phyloP scores from a whole-genome alignment of 805 yeast species.

The Torulaspora microellipsoides region DNA sequence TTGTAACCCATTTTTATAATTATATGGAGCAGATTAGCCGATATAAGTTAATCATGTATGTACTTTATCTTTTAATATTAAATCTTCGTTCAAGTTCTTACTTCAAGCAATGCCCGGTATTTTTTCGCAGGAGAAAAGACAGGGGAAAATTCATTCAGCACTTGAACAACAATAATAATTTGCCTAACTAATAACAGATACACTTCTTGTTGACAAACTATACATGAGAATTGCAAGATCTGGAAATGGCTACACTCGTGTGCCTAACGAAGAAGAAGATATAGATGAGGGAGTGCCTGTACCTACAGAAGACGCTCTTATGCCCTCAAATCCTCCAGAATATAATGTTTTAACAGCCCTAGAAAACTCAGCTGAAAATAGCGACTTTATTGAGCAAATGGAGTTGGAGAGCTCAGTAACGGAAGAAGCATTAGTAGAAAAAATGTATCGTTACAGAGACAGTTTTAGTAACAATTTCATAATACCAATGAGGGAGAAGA shows the following conservation, averaged over 20 bases:
- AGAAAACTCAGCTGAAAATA: constrained; percentile 9
- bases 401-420: constrained; percentile 10
- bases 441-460: constrained; percentile 17
- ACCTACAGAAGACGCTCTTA: constrained; percentile 4
- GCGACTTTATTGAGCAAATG: constrained; percentile 23
- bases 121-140: too few species aligned
- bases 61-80: too few species aligned
- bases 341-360: constrained; percentile 15
- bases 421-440: constrained; percentile 4
- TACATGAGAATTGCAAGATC: constrained; percentile 8
- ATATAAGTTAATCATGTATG: too few species aligned
- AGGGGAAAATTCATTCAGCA: too few species aligned
- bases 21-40: not conserved
- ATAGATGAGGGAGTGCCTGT: not conserved
- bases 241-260: constrained; percentile 14
- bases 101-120: too few species aligned
- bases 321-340: constrained; percentile 35
- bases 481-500: constrained; percentile 37
- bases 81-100: too few species aligned
- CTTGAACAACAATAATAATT: too few species aligned
- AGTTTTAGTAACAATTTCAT: constrained; percentile 33
- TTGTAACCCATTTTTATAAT: constrained; percentile 25
- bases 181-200: too few species aligned
- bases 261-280: constrained; percentile 14
- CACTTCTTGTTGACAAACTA: too few species aligned